Conservation (phyloP, 768 basidiomycete species). For the Kwoniella mangroviensis region DNA sequence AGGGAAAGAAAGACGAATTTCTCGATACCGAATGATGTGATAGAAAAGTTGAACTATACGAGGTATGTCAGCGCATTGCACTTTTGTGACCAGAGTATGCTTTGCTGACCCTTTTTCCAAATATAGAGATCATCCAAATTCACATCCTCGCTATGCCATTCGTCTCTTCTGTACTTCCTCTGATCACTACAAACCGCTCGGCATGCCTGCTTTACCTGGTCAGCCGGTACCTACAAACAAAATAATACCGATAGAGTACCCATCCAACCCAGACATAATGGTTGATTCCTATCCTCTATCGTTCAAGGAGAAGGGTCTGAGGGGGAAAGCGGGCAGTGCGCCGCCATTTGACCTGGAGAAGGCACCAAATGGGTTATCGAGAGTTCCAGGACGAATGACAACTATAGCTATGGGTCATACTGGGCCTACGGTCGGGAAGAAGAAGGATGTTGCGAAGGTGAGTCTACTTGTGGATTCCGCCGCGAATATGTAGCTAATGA, state of each 20-base stretch:
- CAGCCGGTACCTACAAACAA: constrained; percentile 26
- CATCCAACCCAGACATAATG: constrained; percentile 46
- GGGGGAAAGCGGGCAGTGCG: constrained; percentile 54
- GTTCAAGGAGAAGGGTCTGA: constrained; percentile 53
- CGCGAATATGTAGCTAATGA: background rate
- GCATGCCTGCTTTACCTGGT: constrained; percentile 21
- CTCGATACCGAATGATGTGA: constrained; percentile 32
- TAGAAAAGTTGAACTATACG: constrained; percentile 44
- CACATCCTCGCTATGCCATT: constrained; percentile 44
- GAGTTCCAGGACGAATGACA: constrained; percentile 33
- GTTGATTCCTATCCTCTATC: constrained; percentile 40
- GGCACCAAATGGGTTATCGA: constrained; percentile 28
- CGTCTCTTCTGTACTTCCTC: constrained; percentile 58
- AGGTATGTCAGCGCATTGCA: constrained; percentile 31
- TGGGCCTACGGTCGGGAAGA: constrained; percentile 54
- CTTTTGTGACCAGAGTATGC: too few species aligned
- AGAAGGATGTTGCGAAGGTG: constrained; percentile 58
- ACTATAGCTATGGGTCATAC: constrained; percentile 47
- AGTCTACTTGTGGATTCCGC: constrained; percentile 6
- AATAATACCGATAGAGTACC: constrained; percentile 52
- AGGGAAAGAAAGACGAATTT: constrained; percentile 41
- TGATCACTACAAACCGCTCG: constrained; percentile 50
- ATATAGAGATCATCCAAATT: constrained; percentile 28
- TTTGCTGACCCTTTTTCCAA: background rate
- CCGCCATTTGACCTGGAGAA: constrained; percentile 53